These are phyloP conservation scores for Gonium pectorale DNA, from an alignment of 139 green algal species.

Conservation along the genomic window DNA sequence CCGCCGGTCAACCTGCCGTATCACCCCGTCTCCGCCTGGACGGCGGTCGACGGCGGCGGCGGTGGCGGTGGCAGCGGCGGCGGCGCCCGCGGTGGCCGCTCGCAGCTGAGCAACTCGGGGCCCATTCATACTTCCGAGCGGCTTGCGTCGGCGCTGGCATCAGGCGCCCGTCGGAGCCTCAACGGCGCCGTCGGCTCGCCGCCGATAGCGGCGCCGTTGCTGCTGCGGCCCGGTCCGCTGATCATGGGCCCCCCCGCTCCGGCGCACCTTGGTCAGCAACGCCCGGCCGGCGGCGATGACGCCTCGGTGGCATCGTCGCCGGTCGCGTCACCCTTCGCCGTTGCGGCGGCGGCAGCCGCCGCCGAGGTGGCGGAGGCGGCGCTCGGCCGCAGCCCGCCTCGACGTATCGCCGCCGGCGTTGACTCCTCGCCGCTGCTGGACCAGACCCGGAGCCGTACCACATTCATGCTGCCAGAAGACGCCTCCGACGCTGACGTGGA, in stretches of 20 bases:
- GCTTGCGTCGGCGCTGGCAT: background rate
- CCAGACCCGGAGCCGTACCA: background rate
- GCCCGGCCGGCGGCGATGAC: background rate
- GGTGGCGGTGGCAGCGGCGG: background rate
- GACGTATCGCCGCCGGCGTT: background rate
- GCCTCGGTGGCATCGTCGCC: background rate
- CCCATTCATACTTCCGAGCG: background rate
- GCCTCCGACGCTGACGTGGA: background rate
- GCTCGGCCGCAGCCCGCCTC: background rate
- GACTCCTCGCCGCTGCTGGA: background rate
- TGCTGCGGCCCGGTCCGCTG: conserved; percentile 1
- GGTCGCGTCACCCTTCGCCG: background rate
- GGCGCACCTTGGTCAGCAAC: too few relatives aligned
- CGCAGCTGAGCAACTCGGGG: background rate
- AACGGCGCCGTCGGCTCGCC: background rate
- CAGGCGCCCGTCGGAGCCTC: background rate
- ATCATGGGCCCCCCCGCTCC: conserved; percentile 10
- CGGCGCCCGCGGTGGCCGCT: background rate
- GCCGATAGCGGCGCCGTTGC: background rate
- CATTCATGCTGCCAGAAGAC: background rate
- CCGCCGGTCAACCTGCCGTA: too few relatives aligned
- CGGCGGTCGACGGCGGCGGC: too few relatives aligned
- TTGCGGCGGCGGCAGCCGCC: too few relatives aligned
- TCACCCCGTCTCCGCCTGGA: too few relatives aligned
- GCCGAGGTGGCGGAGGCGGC: too few relatives aligned